Conservation (phyloP, 2,329 filamentous ascomycete genomes). For the Penicillium vulpinum region DNA sequence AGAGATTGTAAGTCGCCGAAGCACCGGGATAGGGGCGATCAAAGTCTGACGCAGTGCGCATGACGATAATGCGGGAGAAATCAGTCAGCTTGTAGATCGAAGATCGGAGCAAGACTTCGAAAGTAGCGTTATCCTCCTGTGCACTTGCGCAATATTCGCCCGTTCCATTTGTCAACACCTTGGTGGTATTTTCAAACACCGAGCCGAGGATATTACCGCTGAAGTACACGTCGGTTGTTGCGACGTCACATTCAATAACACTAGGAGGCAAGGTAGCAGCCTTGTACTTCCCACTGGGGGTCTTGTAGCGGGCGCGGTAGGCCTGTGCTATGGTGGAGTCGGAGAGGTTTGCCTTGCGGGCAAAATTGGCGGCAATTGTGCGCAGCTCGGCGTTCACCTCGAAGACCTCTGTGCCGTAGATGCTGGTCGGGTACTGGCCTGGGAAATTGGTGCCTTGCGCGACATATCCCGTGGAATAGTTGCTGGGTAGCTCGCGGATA, state of each 20-base stretch:
- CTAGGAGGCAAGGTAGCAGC: constrained; percentile 51
- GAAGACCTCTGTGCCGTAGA: constrained; percentile 70
- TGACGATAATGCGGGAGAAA: constrained; percentile 66
- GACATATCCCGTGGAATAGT: constrained; percentile 69
- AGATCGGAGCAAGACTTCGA: constrained; percentile 64
- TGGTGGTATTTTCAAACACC: constrained; percentile 66
- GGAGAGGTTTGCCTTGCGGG: constrained; percentile 53
- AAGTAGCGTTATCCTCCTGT: constrained; percentile 70
- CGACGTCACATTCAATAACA: constrained; percentile 65
- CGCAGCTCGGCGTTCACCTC: constrained; percentile 63
- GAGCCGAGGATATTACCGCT: constrained; percentile 61
- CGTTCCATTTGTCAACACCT: constrained; percentile 65
- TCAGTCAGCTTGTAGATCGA: constrained; percentile 61
- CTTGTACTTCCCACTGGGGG: constrained; percentile 35
- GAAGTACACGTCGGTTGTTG: constrained; percentile 72
- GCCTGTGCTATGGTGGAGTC: constrained; percentile 52
- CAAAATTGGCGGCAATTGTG: constrained; percentile 54
- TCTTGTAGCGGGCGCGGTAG: constrained; percentile 58
- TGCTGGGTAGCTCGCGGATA: constrained; percentile 63
- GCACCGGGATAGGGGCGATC: constrained; percentile 65
- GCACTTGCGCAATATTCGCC: constrained; percentile 69
- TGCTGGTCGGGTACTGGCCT: constrained; percentile 56
- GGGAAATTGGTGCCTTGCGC: constrained; percentile 60
- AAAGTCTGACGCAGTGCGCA: constrained; percentile 70
- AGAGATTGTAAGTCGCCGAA: constrained; percentile 60